Base-by-base conservation (phyloP, 78 protist species). In the Dictyostelium brefeldianum region DNA sequence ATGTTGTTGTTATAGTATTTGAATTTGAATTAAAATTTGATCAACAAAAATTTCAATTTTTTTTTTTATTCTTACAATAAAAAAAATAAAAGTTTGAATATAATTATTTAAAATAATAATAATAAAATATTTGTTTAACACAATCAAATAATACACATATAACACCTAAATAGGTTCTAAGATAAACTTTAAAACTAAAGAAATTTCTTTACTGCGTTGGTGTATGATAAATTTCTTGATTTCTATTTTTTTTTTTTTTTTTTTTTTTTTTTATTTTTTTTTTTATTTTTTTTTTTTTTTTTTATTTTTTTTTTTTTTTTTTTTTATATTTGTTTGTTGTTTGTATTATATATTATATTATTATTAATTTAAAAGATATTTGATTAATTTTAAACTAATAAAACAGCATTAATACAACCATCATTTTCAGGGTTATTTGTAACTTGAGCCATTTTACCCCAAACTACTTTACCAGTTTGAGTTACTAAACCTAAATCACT, bases 341-440 rank as follows among this genome's bases (percentile, higher is more conserved):
- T 36, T 29, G 17, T 43, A 5, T 70, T 70, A 18, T 17, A 5
- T 25, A 20, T 20, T 14, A 20, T 70, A 36, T 15, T 18, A 70
- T 9, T 53, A 57, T n/a, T n/a, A n/a, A n/a, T n/a, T n/a, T 5
- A 78, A 57, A 78, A 78, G 48, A n/a, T 31, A 5, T 18, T 17
- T n/a, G n/a, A 59, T 36, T 25, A 48, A 22, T 62, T 93, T 97
- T 95, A 99, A 46, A 99, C 99, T 9, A 99, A 89, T 31, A 99
- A 97, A 17, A 99, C 98, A 20, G 99, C 99, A 81, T 99, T 99
- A 84, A 99, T 97, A 87, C 99, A 98, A 11, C 99, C 99, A 81
- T 99, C 99, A 78, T 97, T 97, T 94, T 99, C 99, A 0, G 99
- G 99, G 82, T 99, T 96, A 96, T 99, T 99, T 5, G 99, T 99